Conservation (phyloP, 306 rosid species). For the Vigna nakashimae region DNA sequence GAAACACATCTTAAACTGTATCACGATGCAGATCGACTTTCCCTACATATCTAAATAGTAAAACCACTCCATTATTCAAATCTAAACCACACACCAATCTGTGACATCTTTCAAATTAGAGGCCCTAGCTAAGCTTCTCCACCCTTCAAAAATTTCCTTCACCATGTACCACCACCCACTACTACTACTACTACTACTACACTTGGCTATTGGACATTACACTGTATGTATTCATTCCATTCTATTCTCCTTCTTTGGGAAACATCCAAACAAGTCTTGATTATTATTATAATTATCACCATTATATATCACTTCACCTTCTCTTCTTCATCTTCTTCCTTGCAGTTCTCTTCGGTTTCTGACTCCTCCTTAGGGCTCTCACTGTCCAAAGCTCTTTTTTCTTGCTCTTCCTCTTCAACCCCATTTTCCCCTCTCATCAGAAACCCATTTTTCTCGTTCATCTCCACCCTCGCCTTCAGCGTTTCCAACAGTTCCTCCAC, state of each 20-base stretch:
- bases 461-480: constrained; percentile 63
- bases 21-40: constrained; percentile 39
- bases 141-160: neutral
- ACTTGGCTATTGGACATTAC: neutral
- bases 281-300: too few species aligned
- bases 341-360: constrained; percentile 57
- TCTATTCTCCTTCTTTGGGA: neutral
- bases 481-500: constrained; percentile 65
- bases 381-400: constrained; percentile 92
- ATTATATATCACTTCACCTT: constrained; percentile 41
- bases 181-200: neutral
- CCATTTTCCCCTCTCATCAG: constrained; percentile 31
- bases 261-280: neutral
- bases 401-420: constrained; percentile 67
- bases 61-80: constrained; percentile 38
- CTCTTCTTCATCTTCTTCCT: constrained; percentile 47
- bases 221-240: neutral
- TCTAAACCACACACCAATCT: constrained; percentile 20
- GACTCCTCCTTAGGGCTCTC: constrained; percentile 80
- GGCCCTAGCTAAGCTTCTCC: constrained; percentile 16
- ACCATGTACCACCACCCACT: neutral
- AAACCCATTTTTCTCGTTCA: constrained; percentile 51
- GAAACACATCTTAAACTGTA: constrained; percentile 32
- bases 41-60: constrained; percentile 39
- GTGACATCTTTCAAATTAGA: constrained; percentile 51